A percentile compares a stretch with the other conserved stretches of the same genome.
These are phyloP conservation scores for Boletus pseudopeckii DNA, from an alignment of 768 basidiomycete genomes.

Conservation along the genomic window DNA sequence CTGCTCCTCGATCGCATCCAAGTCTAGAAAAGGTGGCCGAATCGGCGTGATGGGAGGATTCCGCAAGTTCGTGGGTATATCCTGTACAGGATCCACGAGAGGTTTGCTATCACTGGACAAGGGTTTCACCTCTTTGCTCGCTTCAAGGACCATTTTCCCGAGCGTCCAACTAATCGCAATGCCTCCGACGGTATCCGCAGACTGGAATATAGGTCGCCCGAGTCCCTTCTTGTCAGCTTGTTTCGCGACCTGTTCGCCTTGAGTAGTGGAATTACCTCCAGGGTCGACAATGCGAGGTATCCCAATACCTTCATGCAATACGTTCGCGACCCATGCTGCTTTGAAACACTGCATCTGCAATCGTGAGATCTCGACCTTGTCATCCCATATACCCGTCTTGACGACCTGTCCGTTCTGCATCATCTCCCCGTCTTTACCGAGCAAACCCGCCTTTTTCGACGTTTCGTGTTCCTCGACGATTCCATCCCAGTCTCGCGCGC, in stretches of 20 bases:
- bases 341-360: constrained; percentile 99
- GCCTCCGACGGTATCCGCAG: constrained; percentile 85
- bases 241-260: constrained; percentile 64
- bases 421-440: constrained; percentile 67
- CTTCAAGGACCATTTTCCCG: constrained; percentile 98
- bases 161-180: constrained; percentile 97
- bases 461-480: constrained; percentile 65
- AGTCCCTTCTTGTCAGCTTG: constrained; percentile 84
- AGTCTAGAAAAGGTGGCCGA: constrained; percentile 56
- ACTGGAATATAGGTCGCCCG: constrained; percentile 83
- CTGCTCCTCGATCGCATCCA: constrained; percentile 59
- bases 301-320: constrained; percentile 93
- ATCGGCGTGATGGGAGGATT: constrained; percentile 55
- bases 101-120: constrained; percentile 47
- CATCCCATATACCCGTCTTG: constrained; percentile 65
- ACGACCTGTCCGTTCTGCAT: constrained; percentile 56
- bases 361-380: constrained; percentile 75
- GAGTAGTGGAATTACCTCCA: constrained; percentile 71
- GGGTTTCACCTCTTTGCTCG: constrained; percentile 77
- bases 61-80: constrained; percentile 51
- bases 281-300: constrained; percentile 88
- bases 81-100: constrained; percentile 71
- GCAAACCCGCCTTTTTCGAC: constrained; percentile 44
- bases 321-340: constrained; percentile 96
- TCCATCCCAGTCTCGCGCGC: constrained; percentile 71